phyloP scores from a whole-genome alignment of 805 yeast genomes.

The Tetrapisispora taiwanensis region DNA sequence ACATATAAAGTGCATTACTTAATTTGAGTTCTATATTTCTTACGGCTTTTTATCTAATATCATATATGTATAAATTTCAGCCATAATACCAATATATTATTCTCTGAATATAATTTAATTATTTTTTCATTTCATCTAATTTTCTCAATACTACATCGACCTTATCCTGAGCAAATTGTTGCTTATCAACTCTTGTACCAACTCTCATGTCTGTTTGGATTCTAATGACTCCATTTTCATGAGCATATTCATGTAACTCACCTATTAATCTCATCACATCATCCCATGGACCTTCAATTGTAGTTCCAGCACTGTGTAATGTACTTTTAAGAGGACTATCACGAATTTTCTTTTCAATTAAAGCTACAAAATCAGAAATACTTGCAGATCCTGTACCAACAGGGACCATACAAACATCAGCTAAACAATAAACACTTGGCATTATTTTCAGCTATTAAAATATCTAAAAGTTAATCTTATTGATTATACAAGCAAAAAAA shows the following conservation, averaged over 20 bases:
- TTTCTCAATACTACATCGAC: slow-evolving; percentile 54
- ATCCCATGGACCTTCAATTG: slow-evolving; percentile 87
- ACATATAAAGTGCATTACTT: too few species aligned
- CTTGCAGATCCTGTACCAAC: slow-evolving; percentile 74
- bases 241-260: slow-evolving; percentile 61
- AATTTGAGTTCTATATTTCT: too few species aligned
- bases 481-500: too few species aligned
- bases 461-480: too few species aligned
- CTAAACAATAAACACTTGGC: slow-evolving; percentile 49
- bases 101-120: too few species aligned
- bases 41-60: too few species aligned
- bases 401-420: slow-evolving; percentile 81
- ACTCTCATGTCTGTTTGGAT: slow-evolving; percentile 80
- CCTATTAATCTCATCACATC: slow-evolving; percentile 77
- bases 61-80: too few species aligned
- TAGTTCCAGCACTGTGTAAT: slow-evolving; percentile 86
- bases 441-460: neutral
- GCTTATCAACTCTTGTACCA: slow-evolving; percentile 74
- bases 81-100: too few species aligned
- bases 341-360: slow-evolving; percentile 54
- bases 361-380: slow-evolving; percentile 70
- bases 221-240: slow-evolving; percentile 60
- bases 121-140: slow-evolving; percentile 19
- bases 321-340: slow-evolving; percentile 54
- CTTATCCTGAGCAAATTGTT: slow-evolving; percentile 64